Evolutionary conservation across 352 stramenopile genomes (phyloP).

Genomic region (Globisporangium lucens): DNA sequence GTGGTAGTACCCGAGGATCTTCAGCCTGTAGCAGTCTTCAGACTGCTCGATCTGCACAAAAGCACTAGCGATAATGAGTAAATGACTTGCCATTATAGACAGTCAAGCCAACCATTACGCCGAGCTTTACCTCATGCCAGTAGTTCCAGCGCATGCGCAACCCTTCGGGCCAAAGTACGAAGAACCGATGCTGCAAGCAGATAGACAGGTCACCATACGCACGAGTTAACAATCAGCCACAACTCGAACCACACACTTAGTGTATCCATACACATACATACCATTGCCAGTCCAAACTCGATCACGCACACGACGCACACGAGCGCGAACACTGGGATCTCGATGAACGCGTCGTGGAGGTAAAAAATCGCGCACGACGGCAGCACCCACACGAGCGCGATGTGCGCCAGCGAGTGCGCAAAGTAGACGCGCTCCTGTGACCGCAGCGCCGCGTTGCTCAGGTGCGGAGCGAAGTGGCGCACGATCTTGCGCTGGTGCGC

Average conservation of each 20-base stretch:
- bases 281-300: constrained; percentile 47
- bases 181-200: constrained; percentile 56
- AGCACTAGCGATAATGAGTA: background rate
- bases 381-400: constrained; percentile 50
- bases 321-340: constrained; percentile 62
- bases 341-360: constrained; percentile 50
- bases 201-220: background rate
- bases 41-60: constrained; percentile 59
- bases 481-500: constrained; percentile 74
- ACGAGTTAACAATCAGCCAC: background rate
- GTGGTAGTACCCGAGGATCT: constrained; percentile 83
- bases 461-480: constrained; percentile 63
- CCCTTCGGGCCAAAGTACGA: constrained; percentile 71
- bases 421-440: constrained; percentile 60
- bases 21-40: constrained; percentile 69
- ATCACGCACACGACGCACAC: constrained; percentile 47
- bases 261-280: constrained; percentile 20
- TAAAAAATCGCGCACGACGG: constrained; percentile 47
- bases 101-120: background rate
- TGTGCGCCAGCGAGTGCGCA: constrained; percentile 41
- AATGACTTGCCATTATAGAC: background rate
- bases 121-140: constrained; percentile 52
- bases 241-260: background rate
- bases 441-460: constrained; percentile 47
- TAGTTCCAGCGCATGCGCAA: constrained; percentile 63